Percentiles rank a stretch among this genome's conserved stretches.
phyloP scores from a whole-genome alignment of 148 eudicot species.

The Amaranthus palmeri region DNA sequence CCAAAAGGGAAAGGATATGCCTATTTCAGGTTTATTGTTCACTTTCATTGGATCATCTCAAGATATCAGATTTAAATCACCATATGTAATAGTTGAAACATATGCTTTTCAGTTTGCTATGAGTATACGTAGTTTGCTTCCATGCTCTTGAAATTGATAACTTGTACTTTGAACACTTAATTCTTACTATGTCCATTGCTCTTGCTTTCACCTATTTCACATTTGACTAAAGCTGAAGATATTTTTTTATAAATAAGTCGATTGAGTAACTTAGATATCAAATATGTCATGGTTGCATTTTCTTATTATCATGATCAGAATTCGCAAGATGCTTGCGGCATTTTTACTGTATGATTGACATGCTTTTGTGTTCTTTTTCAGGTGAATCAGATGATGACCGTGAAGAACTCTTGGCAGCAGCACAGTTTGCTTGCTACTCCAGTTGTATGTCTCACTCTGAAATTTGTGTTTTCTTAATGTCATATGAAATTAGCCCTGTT shows the following conservation, averaged over 20 bases:
- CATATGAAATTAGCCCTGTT: conserved; percentile 1
- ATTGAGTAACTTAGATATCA: not conserved
- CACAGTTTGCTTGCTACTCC: conserved; percentile 60
- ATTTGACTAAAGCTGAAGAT: not conserved
- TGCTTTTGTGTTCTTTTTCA: conserved; percentile 24
- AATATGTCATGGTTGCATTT: too few relatives aligned
- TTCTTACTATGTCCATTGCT: not conserved
- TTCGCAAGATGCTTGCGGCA: conserved; percentile 3
- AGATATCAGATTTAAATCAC: not conserved
- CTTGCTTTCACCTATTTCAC: not conserved
- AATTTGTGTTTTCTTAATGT: conserved; percentile 11
- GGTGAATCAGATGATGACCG: conserved; percentile 90
- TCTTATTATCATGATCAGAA: conserved; percentile 5
- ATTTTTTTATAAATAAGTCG: too few relatives aligned
- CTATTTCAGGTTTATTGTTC: not conserved
- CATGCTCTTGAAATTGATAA: not conserved
- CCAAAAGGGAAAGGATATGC: not conserved
- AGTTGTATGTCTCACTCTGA: conserved; percentile 44
- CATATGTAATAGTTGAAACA: not conserved
- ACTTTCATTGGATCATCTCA: not conserved
- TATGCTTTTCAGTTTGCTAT: not conserved
- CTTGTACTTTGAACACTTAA: not conserved
- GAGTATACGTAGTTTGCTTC: not conserved
- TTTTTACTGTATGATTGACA: not conserved
- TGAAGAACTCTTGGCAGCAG: conserved; percentile 75